Evolutionary conservation across 2,329 filamentous ascomycete species (phyloP), one percentile per base, ranked within the genome.

Genomic region (Ceratocystis lukuohia): DNA sequence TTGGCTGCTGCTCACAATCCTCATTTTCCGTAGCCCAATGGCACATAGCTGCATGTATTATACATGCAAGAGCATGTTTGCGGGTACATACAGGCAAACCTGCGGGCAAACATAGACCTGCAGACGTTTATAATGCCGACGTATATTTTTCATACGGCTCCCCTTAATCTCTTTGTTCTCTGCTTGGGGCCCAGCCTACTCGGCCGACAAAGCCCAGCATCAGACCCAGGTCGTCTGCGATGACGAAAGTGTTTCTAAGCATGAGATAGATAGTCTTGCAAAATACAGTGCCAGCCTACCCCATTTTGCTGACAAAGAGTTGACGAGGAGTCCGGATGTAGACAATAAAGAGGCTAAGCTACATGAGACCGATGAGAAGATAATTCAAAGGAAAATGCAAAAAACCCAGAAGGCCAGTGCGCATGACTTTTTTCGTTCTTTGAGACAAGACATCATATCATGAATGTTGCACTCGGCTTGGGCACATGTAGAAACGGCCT

Each of bases 401-500:
- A 59, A 59, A 37, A 30, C 2, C 10, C 10, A 59, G 56, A 33
- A 17, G 25, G 56, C 33, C 56, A 59, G 56, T 59, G 56, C 56
- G 56, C 25, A 20, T 59, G 28, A 2, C 46, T 30, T 30, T 57
- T 17, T 57, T 37, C 17, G 15, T 59, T 22, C 56, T 53, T 30
- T 59, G 56, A 59, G 56, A 37, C 56, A 59, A 59, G 30, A 59
- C 15, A 59, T 59, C 56, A 59, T 7, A 37, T 59, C 56, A 37
- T 37, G 15, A 59, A 37, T 2, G 56, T 59, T 59, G 28, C 56
- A 59, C 25, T 59, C 56, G 56, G 56, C 56, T 30, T 59, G 56
- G 56, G 15, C 30, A 37, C 30, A 59, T 37, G 30, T 30, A 6
- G 28, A 33, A 8, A 7, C n/a, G n/a, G 22, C n/a, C 8, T 56